Conservation (phyloP, 352 stramenopile species). For the Globisporangium polare region DNA sequence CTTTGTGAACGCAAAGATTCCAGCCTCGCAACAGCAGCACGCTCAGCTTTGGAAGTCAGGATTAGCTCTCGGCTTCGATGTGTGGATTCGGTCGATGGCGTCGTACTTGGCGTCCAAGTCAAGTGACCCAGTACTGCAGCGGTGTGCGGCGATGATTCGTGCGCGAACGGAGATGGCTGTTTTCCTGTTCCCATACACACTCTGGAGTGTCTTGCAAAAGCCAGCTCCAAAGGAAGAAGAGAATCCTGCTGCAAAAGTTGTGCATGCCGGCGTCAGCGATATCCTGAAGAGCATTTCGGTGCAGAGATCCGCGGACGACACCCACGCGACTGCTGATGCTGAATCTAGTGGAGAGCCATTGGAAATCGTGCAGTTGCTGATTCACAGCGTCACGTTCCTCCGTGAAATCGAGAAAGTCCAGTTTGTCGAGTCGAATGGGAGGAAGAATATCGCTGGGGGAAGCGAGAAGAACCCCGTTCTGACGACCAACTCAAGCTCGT, state of each 20-base stretch:
- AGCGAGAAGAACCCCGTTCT: neutral
- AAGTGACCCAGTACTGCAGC: constrained; percentile 43
- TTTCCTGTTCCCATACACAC: constrained; percentile 71
- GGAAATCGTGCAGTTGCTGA: constrained; percentile 57
- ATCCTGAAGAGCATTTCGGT: constrained; percentile 23
- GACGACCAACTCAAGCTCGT: neutral
- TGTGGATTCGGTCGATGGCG: constrained; percentile 57
- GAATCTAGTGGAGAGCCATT: constrained; percentile 18
- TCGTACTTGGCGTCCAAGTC: constrained; percentile 35
- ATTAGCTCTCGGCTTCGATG: constrained; percentile 32
- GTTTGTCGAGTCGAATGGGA: constrained; percentile 68
- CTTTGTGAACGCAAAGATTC: constrained; percentile 6
- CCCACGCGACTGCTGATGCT: neutral
- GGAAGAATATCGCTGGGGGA: constrained; percentile 9
- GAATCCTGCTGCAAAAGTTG: constrained; percentile 19
- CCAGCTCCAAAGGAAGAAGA: neutral
- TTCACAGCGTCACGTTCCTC: constrained; percentile 80
- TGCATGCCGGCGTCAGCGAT: constrained; percentile 38
- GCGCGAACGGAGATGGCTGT: constrained; percentile 56
- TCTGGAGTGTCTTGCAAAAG: constrained; percentile 33
- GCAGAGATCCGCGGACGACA: neutral
- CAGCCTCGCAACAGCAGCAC: constrained; percentile 15
- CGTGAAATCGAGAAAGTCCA: constrained; percentile 68
- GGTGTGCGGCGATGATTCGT: constrained; percentile 35
- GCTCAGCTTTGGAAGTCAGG: constrained; percentile 41